A percentile compares a stretch with the other conserved stretches of the same genome.
These are phyloP conservation scores for Lanmaoa pseudosensibilis DNA, from an alignment of 768 basidiomycete genomes.

Conservation along the genomic window DNA sequence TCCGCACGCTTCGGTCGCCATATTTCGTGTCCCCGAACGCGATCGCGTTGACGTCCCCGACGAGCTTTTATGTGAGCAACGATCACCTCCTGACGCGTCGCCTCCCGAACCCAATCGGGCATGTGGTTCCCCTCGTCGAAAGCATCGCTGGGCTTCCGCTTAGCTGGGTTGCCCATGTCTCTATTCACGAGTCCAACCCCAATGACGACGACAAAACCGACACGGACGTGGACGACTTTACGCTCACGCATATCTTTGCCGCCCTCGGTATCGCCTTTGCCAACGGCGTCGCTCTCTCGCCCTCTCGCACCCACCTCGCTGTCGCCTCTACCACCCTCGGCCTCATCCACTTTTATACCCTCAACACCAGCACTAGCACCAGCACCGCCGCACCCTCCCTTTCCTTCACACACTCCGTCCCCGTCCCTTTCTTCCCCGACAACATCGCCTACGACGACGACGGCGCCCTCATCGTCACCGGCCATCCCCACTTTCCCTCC, in stretches of 20 bases:
- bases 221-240: conserved; percentile 15
- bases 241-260: conserved; percentile 39
- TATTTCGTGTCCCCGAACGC: conserved; percentile 67
- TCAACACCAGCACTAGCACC: conserved; percentile 39
- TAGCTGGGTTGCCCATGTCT: conserved; percentile 58
- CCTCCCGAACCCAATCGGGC: conserved; percentile 48
- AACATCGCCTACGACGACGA: conserved; percentile 56
- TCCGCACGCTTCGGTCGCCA: conserved; percentile 59
- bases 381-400: conserved; percentile 38
- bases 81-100: conserved; percentile 71
- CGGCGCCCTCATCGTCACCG: conserved; percentile 54
- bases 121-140: conserved; percentile 54
- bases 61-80: conserved; percentile 71
- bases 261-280: conserved; percentile 59
- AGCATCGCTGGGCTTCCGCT: conserved; percentile 56
- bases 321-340: conserved; percentile 53
- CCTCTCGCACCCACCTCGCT: conserved; percentile 49
- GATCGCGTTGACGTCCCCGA: conserved; percentile 61
- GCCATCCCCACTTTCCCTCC: conserved; percentile 64
- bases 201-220: conserved; percentile 15
- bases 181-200: conserved; percentile 33
- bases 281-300: conserved; percentile 67
- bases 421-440: conserved; percentile 60
- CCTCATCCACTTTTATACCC: conserved; percentile 51
- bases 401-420: conserved; percentile 37